phyloP scores from a whole-genome alignment of 768 basidiomycete genomes.

The Hypsizygus marmoreus region DNA sequence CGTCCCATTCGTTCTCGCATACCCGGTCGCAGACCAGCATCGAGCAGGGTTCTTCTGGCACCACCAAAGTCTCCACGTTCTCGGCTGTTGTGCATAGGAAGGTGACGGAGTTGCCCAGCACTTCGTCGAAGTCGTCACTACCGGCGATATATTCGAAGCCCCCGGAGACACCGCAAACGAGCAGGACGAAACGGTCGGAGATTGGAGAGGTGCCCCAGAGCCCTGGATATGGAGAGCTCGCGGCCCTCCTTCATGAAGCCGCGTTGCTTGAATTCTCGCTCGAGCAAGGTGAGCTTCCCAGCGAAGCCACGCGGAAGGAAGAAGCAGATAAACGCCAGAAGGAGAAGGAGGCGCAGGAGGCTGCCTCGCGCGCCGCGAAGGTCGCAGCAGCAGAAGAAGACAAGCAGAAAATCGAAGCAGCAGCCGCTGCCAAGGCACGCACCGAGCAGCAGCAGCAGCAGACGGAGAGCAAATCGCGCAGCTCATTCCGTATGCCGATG shows the following conservation, averaged over 20 bases:
- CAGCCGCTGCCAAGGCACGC: conserved; percentile 21
- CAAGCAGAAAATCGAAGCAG: conserved; percentile 20
- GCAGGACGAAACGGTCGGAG: conserved; percentile 29
- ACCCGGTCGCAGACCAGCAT: conserved; percentile 12
- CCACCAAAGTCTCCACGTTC: conserved; percentile 39
- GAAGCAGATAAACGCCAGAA: conserved; percentile 3
- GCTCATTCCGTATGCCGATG: conserved; percentile 14
- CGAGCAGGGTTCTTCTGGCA: conserved; percentile 8
- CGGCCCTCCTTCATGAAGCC: conserved; percentile 56
- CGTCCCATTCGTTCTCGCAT: conserved; percentile 25
- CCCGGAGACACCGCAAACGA: conserved; percentile 31
- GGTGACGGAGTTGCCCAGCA: conserved; percentile 40
- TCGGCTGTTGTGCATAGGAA: conserved; percentile 61
- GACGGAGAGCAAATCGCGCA: conserved; percentile 16
- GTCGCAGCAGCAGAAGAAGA: conserved; percentile 27
- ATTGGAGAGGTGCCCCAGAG: conserved; percentile 40
- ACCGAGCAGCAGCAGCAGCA: conserved; percentile 27
- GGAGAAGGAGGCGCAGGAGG: conserved; percentile 16
- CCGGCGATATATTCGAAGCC: conserved; percentile 15
- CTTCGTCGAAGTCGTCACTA: conserved; percentile 18
- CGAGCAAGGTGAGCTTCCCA: conserved; percentile 47
- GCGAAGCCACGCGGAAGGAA: conserved; percentile 27
- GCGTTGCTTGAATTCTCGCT: conserved; percentile 58
- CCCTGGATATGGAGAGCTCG: conserved; percentile 55
- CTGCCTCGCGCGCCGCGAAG: conserved; percentile 18